Evolutionary conservation across 1,139 yeast genomes (phyloP), one percentile per base, ranked within the genome.

Genomic region (Pichia sp.): DNA sequence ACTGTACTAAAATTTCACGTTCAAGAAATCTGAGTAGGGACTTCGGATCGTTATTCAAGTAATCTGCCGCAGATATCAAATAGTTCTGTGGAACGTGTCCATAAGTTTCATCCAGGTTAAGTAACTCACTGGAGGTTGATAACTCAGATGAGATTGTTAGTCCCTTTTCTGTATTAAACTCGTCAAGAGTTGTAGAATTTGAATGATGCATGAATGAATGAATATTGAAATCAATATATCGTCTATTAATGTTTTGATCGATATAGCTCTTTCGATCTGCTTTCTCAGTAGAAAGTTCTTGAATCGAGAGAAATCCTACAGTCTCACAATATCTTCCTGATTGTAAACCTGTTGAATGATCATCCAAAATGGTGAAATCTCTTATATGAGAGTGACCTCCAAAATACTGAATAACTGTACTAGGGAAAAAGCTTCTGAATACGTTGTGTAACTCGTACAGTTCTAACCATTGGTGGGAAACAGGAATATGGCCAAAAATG

Each of bases 301-400:
- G 36, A 33, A 85, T 67, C 41, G 95, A 79, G 9, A 85, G 64
- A 75, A 90, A 92, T 0, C 98, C 98, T 26, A 85, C 74, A 0
- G 97, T 90, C 61, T 92, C 98, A 58, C 95, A 77, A 57, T 85
- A 92, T 44, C 97, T 71, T 0, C 98, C 98, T 56, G 95, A 85
- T 64, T 90, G 95, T 29, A 92, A 63, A 0, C 82, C 96, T 0
- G 86, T 78, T 32, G 94, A 76, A 45, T 67, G 68, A 2, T 68
- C 65, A 59, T 92, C 98, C 49, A 79, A 71, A 4, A 79, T 68
- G 5, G 76, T 72, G 61, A 82, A 90, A 64, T 92, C 97, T 51
- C 98, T 71, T 36, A 92, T 79, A 61, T 92, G 98, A 37, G 95
- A 81, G 64, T 92, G 98, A 0, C 97, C 98, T 1, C 97, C 97